Conservation (phyloP, 129 eudicot species). For the Tanacetum coccineum region DNA sequence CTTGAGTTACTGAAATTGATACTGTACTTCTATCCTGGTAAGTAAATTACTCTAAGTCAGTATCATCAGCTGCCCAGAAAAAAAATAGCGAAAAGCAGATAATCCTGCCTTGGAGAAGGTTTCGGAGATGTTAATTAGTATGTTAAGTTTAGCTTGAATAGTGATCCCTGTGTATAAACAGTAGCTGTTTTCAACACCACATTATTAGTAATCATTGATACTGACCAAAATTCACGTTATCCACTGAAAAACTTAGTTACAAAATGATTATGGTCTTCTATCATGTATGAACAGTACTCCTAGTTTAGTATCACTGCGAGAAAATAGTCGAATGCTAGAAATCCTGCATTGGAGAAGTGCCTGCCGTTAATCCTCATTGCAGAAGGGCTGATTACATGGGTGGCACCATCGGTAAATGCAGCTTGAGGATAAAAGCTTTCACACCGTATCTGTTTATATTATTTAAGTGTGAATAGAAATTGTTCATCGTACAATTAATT, state of each 20-base stretch:
- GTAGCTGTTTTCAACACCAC: background rate
- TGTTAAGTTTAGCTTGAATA: too few species aligned
- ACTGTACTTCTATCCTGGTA: background rate
- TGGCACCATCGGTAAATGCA: constrained; percentile 56
- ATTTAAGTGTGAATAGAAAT: background rate
- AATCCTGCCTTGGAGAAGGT: too few species aligned
- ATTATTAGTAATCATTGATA: background rate
- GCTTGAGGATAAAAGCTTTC: constrained; percentile 69
- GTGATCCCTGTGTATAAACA: too few species aligned
- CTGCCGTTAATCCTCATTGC: constrained; percentile 62
- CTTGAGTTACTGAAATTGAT: background rate
- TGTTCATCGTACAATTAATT: background rate
- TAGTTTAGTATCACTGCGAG: constrained; percentile 34
- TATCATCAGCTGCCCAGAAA: constrained; percentile 36
- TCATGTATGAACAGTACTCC: constrained; percentile 38
- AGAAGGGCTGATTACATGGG: constrained; percentile 66
- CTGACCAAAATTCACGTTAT: background rate
- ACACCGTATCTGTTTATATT: background rate
- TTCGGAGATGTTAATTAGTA: too few species aligned
- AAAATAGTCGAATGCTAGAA: constrained; percentile 59
- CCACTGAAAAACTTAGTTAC: background rate
- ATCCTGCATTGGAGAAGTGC: constrained; percentile 64
- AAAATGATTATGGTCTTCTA: background rate
- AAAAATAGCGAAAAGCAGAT: constrained; percentile 55
- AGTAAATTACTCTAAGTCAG: constrained; percentile 43